phyloP scores from a whole-genome alignment of 192 early-diverging fungal species.

The Coemansia sp. region DNA sequence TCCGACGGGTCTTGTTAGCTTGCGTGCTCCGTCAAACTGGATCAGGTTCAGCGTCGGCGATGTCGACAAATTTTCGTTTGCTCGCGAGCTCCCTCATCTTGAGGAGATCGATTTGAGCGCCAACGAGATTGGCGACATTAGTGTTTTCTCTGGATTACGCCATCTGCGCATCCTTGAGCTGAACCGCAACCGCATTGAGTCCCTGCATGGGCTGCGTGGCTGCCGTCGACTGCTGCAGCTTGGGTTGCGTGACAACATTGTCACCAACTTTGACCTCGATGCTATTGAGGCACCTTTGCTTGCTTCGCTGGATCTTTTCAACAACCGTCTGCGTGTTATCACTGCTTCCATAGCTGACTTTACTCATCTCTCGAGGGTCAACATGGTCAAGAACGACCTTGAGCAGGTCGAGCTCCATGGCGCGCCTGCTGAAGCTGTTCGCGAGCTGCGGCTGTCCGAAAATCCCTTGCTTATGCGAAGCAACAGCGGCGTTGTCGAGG shows the following conservation, averaged over 20 bases:
- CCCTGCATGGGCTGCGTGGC: conserved; percentile 28
- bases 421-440: conserved; percentile 30
- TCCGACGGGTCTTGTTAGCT: conserved; percentile 39
- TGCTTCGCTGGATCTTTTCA: conserved; percentile 38
- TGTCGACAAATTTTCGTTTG: conserved; percentile 30
- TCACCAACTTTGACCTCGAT: conserved; percentile 39
- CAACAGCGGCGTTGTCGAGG: conserved; percentile 34
- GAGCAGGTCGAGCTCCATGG: conserved; percentile 40
- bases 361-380: conserved; percentile 29
- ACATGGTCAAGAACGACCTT: conserved; percentile 49
- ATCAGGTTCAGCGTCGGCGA: conserved; percentile 39
- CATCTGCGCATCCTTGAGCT: conserved; percentile 46
- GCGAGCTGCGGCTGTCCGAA: conserved; percentile 50
- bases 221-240: conserved; percentile 41
- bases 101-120: conserved; percentile 50
- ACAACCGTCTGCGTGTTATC: conserved; percentile 46
- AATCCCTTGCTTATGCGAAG: conserved; percentile 46
- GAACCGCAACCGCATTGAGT: conserved; percentile 46
- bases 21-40: conserved; percentile 52
- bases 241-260: conserved; percentile 44
- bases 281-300: conserved; percentile 39
- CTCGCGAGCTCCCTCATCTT: conserved; percentile 51
- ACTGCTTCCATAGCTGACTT: conserved; percentile 42
- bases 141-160: conserved; percentile 46
- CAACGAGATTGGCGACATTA: conserved; percentile 51